A percentile compares a stretch with the other conserved stretches of the same genome.
These are phyloP conservation scores for Plasmodium ovale DNA, from an alignment of 169 alveolate species.

Conservation along the genomic window DNA sequence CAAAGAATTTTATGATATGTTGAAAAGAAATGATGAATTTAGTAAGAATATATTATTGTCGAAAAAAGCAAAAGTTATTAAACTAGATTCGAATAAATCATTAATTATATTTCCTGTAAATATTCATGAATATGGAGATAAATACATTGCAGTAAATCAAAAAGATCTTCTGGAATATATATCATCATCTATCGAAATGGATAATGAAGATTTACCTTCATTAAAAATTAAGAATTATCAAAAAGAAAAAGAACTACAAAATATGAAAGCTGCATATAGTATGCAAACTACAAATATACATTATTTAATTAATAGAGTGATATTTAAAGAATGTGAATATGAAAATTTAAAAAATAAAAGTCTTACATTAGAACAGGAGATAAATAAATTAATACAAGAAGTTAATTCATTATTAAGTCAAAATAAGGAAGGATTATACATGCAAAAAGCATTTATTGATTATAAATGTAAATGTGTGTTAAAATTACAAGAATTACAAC, in stretches of 20 bases:
- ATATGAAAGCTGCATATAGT: constrained; percentile 70
- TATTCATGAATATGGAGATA: constrained; percentile 72
- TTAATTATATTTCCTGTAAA: constrained; percentile 67
- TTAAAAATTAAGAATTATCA: constrained; percentile 56
- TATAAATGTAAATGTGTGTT: constrained; percentile 70
- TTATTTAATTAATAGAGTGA: constrained; percentile 62
- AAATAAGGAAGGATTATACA: constrained; percentile 55
- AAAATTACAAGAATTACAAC: constrained; percentile 68
- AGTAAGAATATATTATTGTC: constrained; percentile 55
- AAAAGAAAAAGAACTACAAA: constrained; percentile 70
- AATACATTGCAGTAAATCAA: constrained; percentile 71
- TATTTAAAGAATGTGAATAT: constrained; percentile 74
- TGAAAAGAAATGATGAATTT: constrained; percentile 37
- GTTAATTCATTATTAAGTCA: constrained; percentile 39
- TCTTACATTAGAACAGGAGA: constrained; percentile 62
- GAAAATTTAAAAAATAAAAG: constrained; percentile 67
- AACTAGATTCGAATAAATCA: constrained; percentile 65
- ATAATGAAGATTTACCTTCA: constrained; percentile 42
- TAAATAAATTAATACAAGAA: constrained; percentile 62
- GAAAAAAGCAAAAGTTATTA: constrained; percentile 65
- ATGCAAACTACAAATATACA: constrained; percentile 76
- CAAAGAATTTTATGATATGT: constrained; percentile 35
- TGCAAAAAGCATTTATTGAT: constrained; percentile 72
- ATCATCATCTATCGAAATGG: constrained; percentile 58
- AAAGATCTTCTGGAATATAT: constrained; percentile 66